phyloP scores from a whole-genome alignment of 768 basidiomycete genomes.

The Russula vinacea region DNA sequence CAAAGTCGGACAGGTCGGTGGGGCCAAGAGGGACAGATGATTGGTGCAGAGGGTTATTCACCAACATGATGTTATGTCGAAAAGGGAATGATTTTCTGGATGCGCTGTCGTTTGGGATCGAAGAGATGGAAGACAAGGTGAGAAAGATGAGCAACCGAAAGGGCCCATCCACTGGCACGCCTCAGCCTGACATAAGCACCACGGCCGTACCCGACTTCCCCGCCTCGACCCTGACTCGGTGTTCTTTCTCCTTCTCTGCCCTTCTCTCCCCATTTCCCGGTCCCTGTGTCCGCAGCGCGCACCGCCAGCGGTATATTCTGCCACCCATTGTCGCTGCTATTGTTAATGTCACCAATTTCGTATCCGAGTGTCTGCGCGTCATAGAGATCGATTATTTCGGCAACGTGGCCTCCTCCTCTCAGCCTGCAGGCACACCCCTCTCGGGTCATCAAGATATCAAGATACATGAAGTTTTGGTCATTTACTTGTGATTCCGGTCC shows the following conservation, averaged over 20 bases:
- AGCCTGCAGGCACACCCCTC: slow-evolving; percentile 18
- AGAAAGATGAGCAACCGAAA: slow-evolving; percentile 13
- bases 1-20: slow-evolving; percentile 28
- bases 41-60: slow-evolving; percentile 21
- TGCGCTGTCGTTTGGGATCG: slow-evolving; percentile 10
- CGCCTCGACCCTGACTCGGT: slow-evolving; percentile 2
- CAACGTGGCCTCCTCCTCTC: slow-evolving; percentile 22
- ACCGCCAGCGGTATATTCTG: background rate
- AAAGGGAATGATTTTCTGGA: background rate
- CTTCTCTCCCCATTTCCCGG: background rate
- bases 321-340: background rate
- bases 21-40: slow-evolving; percentile 15
- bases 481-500: background rate
- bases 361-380: background rate
- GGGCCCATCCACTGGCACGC: background rate
- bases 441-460: slow-evolving; percentile 4
- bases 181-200: slow-evolving; percentile 20
- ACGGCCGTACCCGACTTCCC: background rate
- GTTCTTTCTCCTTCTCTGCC: slow-evolving; percentile 4
- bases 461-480: background rate
- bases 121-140: slow-evolving; percentile 21
- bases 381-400: slow-evolving; percentile 21
- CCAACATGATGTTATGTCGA: slow-evolving; percentile 16
- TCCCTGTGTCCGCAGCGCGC: background rate
- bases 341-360: background rate